Evolutionary conservation across 345 rosid genomes (phyloP).

Genomic region (Adansonia digitata): DNA sequence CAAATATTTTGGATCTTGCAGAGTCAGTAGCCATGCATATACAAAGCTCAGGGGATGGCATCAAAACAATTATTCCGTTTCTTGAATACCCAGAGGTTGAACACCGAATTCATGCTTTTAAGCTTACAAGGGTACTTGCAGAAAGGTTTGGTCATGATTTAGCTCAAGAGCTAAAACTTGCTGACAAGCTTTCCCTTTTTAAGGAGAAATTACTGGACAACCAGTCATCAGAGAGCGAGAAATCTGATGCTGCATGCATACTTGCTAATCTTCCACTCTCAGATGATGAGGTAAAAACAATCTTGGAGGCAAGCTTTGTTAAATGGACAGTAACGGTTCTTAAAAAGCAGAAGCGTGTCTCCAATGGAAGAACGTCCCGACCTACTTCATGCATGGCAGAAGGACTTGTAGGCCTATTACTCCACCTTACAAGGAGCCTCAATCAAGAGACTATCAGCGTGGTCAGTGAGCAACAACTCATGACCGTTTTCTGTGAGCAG

Average conservation of each 20-base stretch:
- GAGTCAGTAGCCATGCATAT: slow-evolving; percentile 31
- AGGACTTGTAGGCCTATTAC: slow-evolving; percentile 39
- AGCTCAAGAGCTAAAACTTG: slow-evolving; percentile 21
- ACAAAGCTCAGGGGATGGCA: slow-evolving; percentile 27
- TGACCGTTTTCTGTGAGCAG: slow-evolving; percentile 30
- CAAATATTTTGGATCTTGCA: slow-evolving; percentile 19
- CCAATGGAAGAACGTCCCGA: slow-evolving; percentile 22
- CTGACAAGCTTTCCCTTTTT: slow-evolving; percentile 25
- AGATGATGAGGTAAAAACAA: slow-evolving; percentile 26
- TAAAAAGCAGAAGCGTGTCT: slow-evolving; percentile 10
- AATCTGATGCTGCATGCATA: slow-evolving; percentile 38
- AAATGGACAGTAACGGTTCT: slow-evolving; percentile 28
- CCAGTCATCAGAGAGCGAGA: slow-evolving; percentile 33
- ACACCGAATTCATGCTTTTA: slow-evolving; percentile 30
- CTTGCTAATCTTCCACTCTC: slow-evolving; percentile 37
- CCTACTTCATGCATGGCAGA: slow-evolving; percentile 31
- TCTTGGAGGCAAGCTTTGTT: slow-evolving; percentile 30
- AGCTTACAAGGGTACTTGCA: slow-evolving; percentile 31
- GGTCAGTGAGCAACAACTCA: slow-evolving; percentile 27
- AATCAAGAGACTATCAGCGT: slow-evolving; percentile 17
- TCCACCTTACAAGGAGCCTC: slow-evolving; percentile 29
- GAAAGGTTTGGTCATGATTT: slow-evolving; percentile 31
- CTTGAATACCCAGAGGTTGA: slow-evolving; percentile 32
- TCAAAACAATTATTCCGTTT: slow-evolving; percentile 23
- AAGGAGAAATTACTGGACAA: slow-evolving; percentile 31